Percentiles rank a stretch among this genome's conserved stretches.
Evolutionary conservation across 2,329 filamentous ascomycete genomes (phyloP).

Genomic region (Diaporthe amygdali): DNA sequence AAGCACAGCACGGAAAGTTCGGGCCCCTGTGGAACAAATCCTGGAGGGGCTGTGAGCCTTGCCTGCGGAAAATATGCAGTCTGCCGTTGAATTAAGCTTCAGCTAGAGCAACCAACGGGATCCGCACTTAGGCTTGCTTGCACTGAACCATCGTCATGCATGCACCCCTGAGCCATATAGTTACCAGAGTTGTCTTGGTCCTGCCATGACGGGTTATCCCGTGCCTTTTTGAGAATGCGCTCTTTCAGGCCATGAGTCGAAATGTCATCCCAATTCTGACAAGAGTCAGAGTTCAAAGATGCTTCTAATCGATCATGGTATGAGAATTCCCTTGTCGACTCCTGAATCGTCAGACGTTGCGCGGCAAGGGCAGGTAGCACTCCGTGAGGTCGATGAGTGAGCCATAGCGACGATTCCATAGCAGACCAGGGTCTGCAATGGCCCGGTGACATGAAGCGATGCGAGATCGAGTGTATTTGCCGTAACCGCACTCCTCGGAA

Average conservation of each 20-base stretch:
- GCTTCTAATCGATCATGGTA: too few species aligned
- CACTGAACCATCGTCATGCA: background rate
- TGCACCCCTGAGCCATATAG: background rate
- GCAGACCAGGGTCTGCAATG: too few species aligned
- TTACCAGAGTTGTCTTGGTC: background rate
- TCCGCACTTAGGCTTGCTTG: background rate
- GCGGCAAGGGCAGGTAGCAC: too few species aligned
- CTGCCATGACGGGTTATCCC: background rate
- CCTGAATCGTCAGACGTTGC: too few species aligned
- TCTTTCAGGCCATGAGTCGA: background rate
- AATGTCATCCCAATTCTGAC: background rate
- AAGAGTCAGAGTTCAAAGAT: too few species aligned
- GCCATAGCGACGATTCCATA: too few species aligned
- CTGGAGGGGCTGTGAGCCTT: background rate
- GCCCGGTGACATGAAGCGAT: too few species aligned
- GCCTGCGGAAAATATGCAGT: background rate
- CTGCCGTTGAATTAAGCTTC: background rate
- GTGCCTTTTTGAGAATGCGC: background rate
- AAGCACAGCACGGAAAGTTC: background rate
- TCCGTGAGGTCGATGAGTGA: too few species aligned
- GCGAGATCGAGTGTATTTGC: too few species aligned
- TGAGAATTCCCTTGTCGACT: too few species aligned
- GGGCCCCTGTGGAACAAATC: background rate
- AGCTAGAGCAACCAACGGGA: background rate
- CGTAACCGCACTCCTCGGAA: too few species aligned